Percentiles rank a stretch among this genome's conserved stretches.
Conservation (phyloP, 208 protist genomes). For the Entamoeba moshkovskii region DNA sequence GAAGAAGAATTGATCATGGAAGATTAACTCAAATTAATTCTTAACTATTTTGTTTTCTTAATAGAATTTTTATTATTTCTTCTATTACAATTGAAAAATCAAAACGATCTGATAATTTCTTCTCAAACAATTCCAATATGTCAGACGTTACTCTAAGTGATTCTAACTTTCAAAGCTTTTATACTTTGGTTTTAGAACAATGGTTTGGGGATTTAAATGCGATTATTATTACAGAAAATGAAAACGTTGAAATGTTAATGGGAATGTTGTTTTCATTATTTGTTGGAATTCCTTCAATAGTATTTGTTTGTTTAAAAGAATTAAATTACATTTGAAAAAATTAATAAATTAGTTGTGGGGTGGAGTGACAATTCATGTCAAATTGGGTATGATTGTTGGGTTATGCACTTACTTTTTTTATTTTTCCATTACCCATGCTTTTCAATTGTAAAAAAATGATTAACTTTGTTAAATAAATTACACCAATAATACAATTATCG, state of each 20-base stretch:
- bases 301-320: background rate
- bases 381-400: background rate
- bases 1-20: background rate
- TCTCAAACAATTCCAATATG: too few species aligned
- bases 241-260: background rate
- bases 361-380: background rate
- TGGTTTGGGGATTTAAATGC: background rate
- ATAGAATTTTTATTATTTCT: background rate
- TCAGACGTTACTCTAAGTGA: too few species aligned
- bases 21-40: too few species aligned
- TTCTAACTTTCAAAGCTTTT: background rate
- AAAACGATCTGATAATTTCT: too few species aligned
- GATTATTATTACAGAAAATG: background rate
- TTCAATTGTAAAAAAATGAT: background rate
- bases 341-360: background rate
- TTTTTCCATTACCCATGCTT: background rate
- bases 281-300: background rate
- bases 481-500: too few species aligned
- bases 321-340: background rate
- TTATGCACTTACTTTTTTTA: background rate
- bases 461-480: too few species aligned
- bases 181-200: background rate
- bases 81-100: background rate
- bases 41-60: too few species aligned
- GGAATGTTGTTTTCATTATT: slow-evolving; percentile 1